Conservation (phyloP, 2,329 filamentous ascomycete species). For the Aspergillus thermomutatus region DNA sequence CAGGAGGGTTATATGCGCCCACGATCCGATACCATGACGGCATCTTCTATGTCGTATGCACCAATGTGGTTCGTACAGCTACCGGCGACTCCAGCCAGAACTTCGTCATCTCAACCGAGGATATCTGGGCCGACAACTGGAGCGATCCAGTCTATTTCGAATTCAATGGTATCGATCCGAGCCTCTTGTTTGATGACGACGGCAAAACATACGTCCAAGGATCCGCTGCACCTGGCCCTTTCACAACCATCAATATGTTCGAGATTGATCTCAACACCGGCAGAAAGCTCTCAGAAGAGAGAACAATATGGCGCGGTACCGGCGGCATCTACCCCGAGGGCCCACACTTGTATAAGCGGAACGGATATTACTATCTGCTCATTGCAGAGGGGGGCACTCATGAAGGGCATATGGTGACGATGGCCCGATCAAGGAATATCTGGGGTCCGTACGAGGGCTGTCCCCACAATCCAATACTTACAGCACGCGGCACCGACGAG, state of each 20-base stretch:
- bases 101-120: conserved; percentile 42
- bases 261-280: background rate
- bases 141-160: conserved; percentile 39
- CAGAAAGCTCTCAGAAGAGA: background rate
- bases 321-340: conserved; percentile 42
- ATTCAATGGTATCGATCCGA: conserved; percentile 43
- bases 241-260: background rate
- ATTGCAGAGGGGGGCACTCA: conserved; percentile 51
- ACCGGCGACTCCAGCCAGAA: conserved; percentile 18
- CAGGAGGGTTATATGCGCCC: conserved; percentile 41
- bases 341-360: conserved; percentile 50
- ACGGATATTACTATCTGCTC: conserved; percentile 50
- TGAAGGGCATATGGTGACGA: conserved; percentile 48
- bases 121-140: conserved; percentile 45
- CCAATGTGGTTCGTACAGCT: conserved; percentile 30
- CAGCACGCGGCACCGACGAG: conserved; percentile 30
- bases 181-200: conserved; percentile 46
- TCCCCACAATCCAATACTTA: conserved; percentile 46
- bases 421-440: conserved; percentile 44
- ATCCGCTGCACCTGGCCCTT: background rate
- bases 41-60: conserved; percentile 46
- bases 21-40: conserved; percentile 45
- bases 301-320: background rate
- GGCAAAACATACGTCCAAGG: conserved; percentile 36
- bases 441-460: conserved; percentile 48